Percentiles rank a stretch among this genome's conserved stretches.
Conservation (phyloP, 305 asterid genomes). For the Galium porrigens region DNA sequence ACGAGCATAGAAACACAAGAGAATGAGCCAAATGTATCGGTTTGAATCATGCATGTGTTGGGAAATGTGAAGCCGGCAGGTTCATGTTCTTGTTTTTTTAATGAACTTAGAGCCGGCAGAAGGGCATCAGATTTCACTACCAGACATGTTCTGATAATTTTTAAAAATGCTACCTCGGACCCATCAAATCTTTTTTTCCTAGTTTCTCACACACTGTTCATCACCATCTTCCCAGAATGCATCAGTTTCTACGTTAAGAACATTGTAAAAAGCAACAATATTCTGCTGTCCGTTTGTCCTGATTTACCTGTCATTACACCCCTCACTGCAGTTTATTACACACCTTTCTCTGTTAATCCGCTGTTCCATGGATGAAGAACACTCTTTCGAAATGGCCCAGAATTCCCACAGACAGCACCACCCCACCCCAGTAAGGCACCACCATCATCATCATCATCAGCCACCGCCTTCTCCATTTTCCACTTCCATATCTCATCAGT, state of each 20-base stretch:
- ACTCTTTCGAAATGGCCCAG: conserved; percentile 19
- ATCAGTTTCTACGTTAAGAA: not conserved
- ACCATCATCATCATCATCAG: not conserved
- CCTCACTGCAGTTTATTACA: not conserved
- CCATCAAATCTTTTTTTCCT: not conserved
- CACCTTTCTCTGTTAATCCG: not conserved
- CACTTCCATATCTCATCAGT: conserved; percentile 25
- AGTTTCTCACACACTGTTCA: not conserved
- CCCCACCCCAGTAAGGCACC: conserved; percentile 34
- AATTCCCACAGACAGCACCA: conserved; percentile 23
- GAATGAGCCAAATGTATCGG: not conserved
- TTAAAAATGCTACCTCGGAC: not conserved
- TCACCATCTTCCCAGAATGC: not conserved
- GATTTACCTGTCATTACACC: not conserved
- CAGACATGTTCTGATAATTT: not conserved
- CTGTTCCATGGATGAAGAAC: conserved; percentile 22
- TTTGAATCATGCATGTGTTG: not conserved
- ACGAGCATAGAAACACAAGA: not conserved
- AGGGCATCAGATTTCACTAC: not conserved
- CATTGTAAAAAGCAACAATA: not conserved
- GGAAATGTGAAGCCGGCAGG: conserved; percentile 14
- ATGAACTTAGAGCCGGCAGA: conserved; percentile 4
- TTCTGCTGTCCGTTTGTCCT: not conserved
- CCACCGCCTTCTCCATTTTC: conserved; percentile 32
- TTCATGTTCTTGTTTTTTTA: not conserved